These are phyloP conservation scores for Pestalotiopsis sp. DNA, from an alignment of 2,329 filamentous ascomycete genomes.

Conservation along the genomic window DNA sequence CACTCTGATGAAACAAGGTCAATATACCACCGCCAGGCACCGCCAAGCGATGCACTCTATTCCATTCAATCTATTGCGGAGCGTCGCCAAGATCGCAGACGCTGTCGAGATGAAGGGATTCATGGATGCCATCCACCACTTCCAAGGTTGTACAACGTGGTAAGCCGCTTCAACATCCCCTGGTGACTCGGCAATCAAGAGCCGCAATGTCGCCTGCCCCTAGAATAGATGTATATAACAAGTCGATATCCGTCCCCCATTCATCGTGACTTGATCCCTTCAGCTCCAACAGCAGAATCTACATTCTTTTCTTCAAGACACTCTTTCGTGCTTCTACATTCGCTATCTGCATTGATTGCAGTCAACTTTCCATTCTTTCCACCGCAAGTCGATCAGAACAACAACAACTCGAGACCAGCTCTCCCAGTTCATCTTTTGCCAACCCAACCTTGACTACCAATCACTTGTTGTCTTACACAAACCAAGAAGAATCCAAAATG, in stretches of 20 bases:
- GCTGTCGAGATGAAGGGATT: background rate
- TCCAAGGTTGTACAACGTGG: conserved; percentile 2
- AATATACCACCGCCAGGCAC: background rate
- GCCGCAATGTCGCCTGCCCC: background rate
- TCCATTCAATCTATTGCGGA: conserved; percentile 1
- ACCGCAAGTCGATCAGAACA: conserved; percentile 12
- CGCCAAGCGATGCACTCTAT: background rate
- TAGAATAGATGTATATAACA: background rate
- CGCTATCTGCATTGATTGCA: conserved; percentile 18
- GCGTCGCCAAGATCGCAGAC: background rate
- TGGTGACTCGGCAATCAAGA: background rate
- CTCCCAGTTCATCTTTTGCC: conserved; percentile 1
- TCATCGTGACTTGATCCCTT: background rate
- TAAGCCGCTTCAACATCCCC: background rate
- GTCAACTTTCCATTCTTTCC: conserved; percentile 14
- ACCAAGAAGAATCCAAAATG: conserved; percentile 6
- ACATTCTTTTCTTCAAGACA: conserved; percentile 13
- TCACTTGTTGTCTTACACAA: background rate
- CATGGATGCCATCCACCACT: background rate
- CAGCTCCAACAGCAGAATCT: conserved; percentile 10
- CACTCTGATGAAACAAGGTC: conserved; percentile 5
- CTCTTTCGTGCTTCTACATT: conserved; percentile 17
- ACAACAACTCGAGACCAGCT: background rate
- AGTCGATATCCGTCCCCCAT: background rate
- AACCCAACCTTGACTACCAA: conserved; percentile 9